A percentile compares a stretch with the other conserved stretches of the same genome.
Evolutionary conservation across 441 rosid species (phyloP).

Genomic region (Macaranga tanarius): DNA sequence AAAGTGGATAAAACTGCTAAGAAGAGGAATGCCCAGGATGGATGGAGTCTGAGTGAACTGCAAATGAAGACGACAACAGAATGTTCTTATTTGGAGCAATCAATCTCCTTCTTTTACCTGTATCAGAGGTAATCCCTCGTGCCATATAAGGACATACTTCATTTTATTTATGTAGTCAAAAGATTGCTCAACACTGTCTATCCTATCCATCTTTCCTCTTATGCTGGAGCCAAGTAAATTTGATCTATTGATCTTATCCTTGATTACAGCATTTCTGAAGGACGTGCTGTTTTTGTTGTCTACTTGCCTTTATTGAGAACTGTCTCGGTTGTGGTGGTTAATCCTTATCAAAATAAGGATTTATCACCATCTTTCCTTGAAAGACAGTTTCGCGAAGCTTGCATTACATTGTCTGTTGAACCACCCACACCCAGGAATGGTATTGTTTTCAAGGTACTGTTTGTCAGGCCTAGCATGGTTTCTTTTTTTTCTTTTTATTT

Average conservation of each 20-base stretch:
- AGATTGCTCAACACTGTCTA: not conserved
- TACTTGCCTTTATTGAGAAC: conserved; percentile 57
- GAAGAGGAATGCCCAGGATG: conserved; percentile 70
- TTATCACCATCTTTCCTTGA: conserved; percentile 71
- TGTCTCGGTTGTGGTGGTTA: conserved; percentile 68
- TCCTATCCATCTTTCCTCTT: conserved; percentile 10
- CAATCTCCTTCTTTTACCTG: conserved; percentile 80
- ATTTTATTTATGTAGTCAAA: too few relatives aligned
- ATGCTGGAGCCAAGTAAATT: not conserved
- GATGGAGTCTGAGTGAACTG: conserved; percentile 84
- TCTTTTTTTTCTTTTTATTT: not conserved
- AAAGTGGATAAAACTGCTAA: conserved; percentile 72
- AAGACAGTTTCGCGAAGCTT: conserved; percentile 85
- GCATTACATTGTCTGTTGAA: conserved; percentile 64
- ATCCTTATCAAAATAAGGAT: conserved; percentile 67
- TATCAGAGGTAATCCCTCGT: conserved; percentile 68
- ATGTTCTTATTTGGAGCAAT: conserved; percentile 76
- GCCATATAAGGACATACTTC: not conserved
- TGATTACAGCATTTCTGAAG: conserved; percentile 65
- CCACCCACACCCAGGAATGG: conserved; percentile 42
- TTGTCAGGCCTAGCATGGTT: conserved; percentile 17
- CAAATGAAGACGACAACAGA: conserved; percentile 94
- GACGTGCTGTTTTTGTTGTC: conserved; percentile 68
- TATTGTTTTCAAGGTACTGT: conserved; percentile 55
- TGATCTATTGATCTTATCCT: conserved; percentile 20